Evolutionary conservation across 352 stramenopile genomes (phyloP).

Genomic region (Aphanomyces invadans): DNA sequence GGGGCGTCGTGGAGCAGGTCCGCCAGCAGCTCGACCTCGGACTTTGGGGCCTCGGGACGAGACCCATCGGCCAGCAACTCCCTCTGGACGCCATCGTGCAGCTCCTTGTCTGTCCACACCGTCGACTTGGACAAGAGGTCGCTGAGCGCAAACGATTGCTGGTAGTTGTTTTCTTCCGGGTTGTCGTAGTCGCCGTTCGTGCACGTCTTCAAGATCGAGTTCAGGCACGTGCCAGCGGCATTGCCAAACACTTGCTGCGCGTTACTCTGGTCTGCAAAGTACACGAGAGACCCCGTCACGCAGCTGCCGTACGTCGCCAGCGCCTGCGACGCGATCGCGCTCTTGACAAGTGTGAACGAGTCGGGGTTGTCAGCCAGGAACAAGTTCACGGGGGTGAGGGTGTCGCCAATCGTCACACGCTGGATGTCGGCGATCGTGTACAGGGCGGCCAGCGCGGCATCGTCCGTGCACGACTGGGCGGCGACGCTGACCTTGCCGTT

Average conservation of each 20-base stretch:
- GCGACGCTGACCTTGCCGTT: background rate
- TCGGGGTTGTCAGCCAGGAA: slow-evolving; percentile 22
- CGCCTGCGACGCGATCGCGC: slow-evolving; percentile 12
- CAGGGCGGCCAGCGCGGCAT: slow-evolving; percentile 9
- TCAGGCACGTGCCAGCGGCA: background rate
- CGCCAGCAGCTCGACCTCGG: slow-evolving; percentile 1
- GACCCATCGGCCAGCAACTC: background rate
- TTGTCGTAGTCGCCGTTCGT: slow-evolving; percentile 15
- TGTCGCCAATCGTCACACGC: background rate
- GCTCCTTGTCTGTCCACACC: background rate
- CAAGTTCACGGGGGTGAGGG: slow-evolving; percentile 1
- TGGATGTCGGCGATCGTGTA: slow-evolving; percentile 23
- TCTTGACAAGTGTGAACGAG: slow-evolving; percentile 17
- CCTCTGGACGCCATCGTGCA: background rate
- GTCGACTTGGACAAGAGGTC: background rate
- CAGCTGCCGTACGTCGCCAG: slow-evolving; percentile 14
- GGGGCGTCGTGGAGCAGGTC: background rate
- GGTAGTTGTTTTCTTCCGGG: background rate
- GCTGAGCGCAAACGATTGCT: background rate
- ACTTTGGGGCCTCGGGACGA: background rate
- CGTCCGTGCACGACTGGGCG: background rate
- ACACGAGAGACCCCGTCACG: background rate
- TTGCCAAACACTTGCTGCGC: background rate
- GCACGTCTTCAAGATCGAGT: slow-evolving; percentile 6
- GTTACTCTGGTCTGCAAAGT: slow-evolving; percentile 11